Evolutionary conservation across 495 filamentous ascomycete genomes (phyloP).

Genomic region (Halenospora varia): DNA sequence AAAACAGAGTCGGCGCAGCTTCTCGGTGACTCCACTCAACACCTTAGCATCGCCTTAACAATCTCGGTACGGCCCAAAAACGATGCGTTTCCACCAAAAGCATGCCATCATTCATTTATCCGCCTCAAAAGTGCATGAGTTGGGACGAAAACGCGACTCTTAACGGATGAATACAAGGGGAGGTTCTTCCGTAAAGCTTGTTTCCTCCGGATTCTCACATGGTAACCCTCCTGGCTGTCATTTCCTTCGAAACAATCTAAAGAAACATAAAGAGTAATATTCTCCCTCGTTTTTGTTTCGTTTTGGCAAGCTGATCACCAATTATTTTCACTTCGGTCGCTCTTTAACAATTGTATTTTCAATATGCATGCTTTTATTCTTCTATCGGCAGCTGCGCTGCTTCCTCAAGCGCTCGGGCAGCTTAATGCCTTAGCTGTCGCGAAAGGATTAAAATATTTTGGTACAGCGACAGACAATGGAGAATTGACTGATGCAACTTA

Average conservation of each 20-base stretch:
- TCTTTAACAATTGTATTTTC: background rate
- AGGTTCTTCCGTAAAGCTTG: background rate
- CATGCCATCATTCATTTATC: background rate
- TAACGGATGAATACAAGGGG: background rate
- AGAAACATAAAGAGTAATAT: background rate
- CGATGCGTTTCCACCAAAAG: background rate
- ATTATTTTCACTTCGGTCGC: background rate
- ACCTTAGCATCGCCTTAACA: background rate
- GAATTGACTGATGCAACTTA: conserved; percentile 39
- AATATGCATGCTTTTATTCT: conserved; percentile 1
- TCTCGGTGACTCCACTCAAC: background rate
- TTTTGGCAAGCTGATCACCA: background rate
- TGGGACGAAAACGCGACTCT: background rate
- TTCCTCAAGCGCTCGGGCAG: conserved; percentile 28
- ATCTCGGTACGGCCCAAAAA: background rate
- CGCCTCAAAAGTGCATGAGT: background rate
- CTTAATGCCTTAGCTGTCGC: conserved; percentile 35
- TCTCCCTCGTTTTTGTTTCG: background rate
- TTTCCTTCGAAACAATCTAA: background rate
- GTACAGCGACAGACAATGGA: conserved; percentile 44
- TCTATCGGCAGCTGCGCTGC: conserved; percentile 19
- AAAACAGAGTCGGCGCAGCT: background rate
- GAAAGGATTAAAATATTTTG: conserved; percentile 46
- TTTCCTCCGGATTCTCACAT: background rate
- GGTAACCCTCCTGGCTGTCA: background rate